A percentile compares a stretch with the other conserved stretches of the same genome.
Conservation (phyloP, 2,329 filamentous ascomycete genomes). For the Epichloe festucae region DNA sequence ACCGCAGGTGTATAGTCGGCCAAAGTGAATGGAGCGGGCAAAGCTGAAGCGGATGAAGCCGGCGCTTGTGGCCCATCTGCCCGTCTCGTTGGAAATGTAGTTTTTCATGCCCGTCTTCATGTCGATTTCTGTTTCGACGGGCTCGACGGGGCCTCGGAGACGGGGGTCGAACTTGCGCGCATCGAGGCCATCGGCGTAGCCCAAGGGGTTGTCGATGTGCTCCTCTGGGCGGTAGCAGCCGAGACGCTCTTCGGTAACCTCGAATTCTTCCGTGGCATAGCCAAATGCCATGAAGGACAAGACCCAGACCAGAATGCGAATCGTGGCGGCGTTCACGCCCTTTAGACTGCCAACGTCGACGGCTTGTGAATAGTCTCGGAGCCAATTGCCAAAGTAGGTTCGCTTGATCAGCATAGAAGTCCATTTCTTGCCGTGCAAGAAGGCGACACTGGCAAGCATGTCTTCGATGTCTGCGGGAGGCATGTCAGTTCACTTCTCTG, state of each 20-base stretch:
- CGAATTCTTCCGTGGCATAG: conserved; percentile 76
- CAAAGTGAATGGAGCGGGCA: conserved; percentile 62
- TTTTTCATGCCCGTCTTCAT: conserved; percentile 90
- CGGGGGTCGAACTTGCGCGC: conserved; percentile 69
- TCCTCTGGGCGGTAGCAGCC: conserved; percentile 71
- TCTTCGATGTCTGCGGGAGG: conserved; percentile 60
- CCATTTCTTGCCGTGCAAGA: conserved; percentile 75
- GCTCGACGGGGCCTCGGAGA: conserved; percentile 65
- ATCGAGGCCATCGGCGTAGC: conserved; percentile 77
- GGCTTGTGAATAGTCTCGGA: conserved; percentile 74
- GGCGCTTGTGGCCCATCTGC: conserved; percentile 78
- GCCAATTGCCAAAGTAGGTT: conserved; percentile 78
- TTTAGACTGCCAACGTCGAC: conserved; percentile 72
- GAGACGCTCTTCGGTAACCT: conserved; percentile 67
- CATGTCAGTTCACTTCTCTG: background rate
- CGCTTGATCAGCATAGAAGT: conserved; percentile 64
- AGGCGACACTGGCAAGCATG: conserved; percentile 64
- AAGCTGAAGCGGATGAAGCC: conserved; percentile 73
- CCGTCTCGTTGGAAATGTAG: conserved; percentile 86
- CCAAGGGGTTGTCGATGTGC: conserved; percentile 65
- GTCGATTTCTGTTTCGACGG: conserved; percentile 61
- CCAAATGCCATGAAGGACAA: conserved; percentile 72
- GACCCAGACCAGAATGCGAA: conserved; percentile 69
- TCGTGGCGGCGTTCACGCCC: conserved; percentile 63
- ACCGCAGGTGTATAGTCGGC: conserved; percentile 59